These are phyloP conservation scores for Phellinidium pouzarii DNA, from an alignment of 1,284 basidiomycete species.

Conservation along the genomic window DNA sequence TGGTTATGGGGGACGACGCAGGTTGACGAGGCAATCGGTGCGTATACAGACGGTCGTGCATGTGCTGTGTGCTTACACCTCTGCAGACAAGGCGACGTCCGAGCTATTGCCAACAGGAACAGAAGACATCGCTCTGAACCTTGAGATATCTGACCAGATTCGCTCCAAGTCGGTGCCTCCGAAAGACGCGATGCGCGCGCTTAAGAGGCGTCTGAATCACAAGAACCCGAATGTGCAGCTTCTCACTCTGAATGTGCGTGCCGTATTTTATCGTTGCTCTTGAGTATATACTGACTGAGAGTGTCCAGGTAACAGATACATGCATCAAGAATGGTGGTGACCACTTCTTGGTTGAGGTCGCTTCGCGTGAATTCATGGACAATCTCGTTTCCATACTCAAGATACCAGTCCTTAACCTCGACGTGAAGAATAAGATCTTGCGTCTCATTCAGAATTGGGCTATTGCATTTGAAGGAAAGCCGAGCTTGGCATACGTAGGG, in stretches of 20 bases:
- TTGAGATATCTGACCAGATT: conserved; percentile 97
- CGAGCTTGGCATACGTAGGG: conserved; percentile 66
- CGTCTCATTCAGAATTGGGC: conserved; percentile 90
- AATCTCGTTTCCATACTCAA: conserved; percentile 81
- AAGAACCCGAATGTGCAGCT: conserved; percentile 97
- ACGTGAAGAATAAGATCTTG: conserved; percentile 81
- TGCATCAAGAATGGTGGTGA: conserved; percentile 99
- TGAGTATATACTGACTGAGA: conserved; percentile 14
- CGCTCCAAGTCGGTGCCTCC: conserved; percentile 84
- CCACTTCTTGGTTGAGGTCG: conserved; percentile 78
- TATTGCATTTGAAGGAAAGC: conserved; percentile 80
- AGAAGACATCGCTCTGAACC: conserved; percentile 90
- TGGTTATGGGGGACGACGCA: conserved; percentile 75
- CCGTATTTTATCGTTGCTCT: conserved; percentile 10
- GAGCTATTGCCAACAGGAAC: conserved; percentile 75
- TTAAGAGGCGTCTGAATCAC: conserved; percentile 85
- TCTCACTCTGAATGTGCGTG: conserved; percentile 73
- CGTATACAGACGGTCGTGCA: conserved; percentile 24
- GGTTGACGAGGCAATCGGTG: conserved; percentile 72
- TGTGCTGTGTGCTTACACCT: conserved; percentile 3
- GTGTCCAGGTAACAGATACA: conserved; percentile 75
- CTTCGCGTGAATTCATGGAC: conserved; percentile 90
- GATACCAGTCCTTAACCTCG: conserved; percentile 65
- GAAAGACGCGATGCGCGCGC: conserved; percentile 82
- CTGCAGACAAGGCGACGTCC: conserved; percentile 82